Evolutionary conservation across 2,329 filamentous ascomycete species (phyloP).

Genomic region (Biscogniauxia mediterranea): DNA sequence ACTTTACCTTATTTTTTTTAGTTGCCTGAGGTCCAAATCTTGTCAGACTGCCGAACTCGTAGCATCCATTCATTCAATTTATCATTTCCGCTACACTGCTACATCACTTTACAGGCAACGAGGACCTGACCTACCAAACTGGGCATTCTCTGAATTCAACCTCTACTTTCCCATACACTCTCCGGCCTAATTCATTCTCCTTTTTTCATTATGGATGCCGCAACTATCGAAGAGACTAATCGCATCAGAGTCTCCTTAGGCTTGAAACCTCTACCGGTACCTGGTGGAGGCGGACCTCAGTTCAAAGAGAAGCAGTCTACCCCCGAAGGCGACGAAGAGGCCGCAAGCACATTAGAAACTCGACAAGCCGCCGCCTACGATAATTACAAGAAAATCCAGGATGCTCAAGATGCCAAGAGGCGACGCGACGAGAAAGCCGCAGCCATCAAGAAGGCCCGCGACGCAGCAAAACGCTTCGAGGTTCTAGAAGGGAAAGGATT

Average conservation of each 20-base stretch:
- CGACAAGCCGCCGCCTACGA: conserved; percentile 70
- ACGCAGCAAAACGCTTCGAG: conserved; percentile 73
- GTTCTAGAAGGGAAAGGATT: conserved; percentile 80
- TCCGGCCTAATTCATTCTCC: not conserved
- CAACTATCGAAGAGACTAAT: conserved; percentile 90
- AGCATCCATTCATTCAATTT: not conserved
- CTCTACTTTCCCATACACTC: not conserved
- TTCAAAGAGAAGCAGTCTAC: conserved; percentile 38
- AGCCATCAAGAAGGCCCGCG: conserved; percentile 82
- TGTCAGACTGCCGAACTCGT: not conserved
- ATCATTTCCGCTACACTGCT: no score
- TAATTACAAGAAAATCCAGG: conserved; percentile 65
- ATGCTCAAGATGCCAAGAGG: conserved; percentile 73
- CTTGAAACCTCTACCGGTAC: conserved; percentile 84
- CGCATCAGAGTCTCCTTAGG: conserved; percentile 86
- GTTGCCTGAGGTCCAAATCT: not conserved
- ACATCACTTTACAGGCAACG: not conserved
- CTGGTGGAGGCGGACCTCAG: conserved; percentile 53
- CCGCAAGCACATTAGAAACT: conserved; percentile 79
- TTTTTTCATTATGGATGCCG: conserved; percentile 52
- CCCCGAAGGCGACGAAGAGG: conserved; percentile 53
- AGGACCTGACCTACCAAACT: not conserved
- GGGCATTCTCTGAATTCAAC: no score
- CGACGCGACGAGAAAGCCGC: conserved; percentile 78
- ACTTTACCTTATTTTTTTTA: not conserved